Base-by-base conservation (phyloP, 1,139 yeast genomes). In the Zygosaccharomyces sapae region DNA sequence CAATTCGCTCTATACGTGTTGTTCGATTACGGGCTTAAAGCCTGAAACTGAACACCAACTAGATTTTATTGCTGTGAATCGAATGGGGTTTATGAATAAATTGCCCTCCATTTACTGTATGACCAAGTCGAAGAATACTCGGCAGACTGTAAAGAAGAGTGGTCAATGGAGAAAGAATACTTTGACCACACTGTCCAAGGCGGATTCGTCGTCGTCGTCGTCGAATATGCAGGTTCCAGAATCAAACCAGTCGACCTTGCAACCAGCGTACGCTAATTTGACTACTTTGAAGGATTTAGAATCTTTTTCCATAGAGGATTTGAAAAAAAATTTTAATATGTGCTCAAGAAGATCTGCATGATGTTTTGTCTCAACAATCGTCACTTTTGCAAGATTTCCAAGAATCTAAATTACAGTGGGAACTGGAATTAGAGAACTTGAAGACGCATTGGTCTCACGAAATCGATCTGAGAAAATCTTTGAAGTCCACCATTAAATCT, bases 41-140 rank as follows among this genome's bases (percentile, higher is more conserved):
- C 73, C 81, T 0, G 73, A 74, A 43, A 69, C 72, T 9, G 71
- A 71, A 49, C 81, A 81, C 61, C 76, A 77, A 51, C 62, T 82
- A 7, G 82, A 80, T 51, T 70, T 81, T 13, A 71, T 80, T 16
- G 79, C 85, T 0, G 76, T 80, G 36, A 74, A 74, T 52, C 61
- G 62, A 51, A 63, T 70, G 30, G 74, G 75, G 5, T 77, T 70
- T 56, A 68, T 73, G 53, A 72, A 77, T 19, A 74, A 71, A 52
- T 67, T 75, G 40, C 70, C 72, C 5, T 67, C 80, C 0, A 63
- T 75, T 5, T 73, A 66, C 53, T 68, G 75, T 48, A 74, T 72
- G 62, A 76, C 80, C 2, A 64, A 62, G 38, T 52, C 64, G 31
- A 42, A 31, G 10, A 41, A 29, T 12, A 39, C 40, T 3, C 37